These are phyloP conservation scores for Rhinocladiella similis DNA, from an alignment of 2,329 filamentous ascomycete genomes.

Conservation along the genomic window DNA sequence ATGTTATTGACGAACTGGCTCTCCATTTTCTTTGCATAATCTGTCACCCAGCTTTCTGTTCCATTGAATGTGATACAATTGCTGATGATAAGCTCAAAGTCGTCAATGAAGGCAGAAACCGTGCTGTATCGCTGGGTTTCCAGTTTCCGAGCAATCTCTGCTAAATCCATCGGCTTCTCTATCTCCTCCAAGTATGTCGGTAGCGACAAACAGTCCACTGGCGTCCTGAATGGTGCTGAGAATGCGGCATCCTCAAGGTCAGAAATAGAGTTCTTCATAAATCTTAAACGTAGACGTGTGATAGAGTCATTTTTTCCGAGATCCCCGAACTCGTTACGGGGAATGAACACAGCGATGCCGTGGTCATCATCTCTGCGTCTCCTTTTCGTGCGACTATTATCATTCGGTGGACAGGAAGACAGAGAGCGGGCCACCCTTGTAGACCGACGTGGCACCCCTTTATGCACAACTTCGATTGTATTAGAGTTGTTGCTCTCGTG, in stretches of 20 bases:
- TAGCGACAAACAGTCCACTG: not conserved
- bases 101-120: constrained; percentile 69
- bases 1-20: constrained; percentile 58
- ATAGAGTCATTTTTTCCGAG: not conserved
- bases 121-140: constrained; percentile 67
- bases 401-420: too few species aligned
- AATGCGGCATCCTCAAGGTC: not conserved
- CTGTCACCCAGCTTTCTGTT: constrained; percentile 68
- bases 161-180: not conserved
- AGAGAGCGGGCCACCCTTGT: too few species aligned
- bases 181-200: not conserved
- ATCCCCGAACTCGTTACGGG: too few species aligned
- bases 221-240: not conserved
- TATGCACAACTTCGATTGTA: too few species aligned
- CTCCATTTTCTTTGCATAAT: constrained; percentile 48
- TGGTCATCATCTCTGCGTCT: too few species aligned
- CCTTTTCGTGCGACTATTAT: too few species aligned
- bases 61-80: constrained; percentile 85
- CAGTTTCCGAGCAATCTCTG: constrained; percentile 75
- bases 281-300: not conserved
- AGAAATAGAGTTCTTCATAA: not conserved
- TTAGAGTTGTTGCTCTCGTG: too few species aligned
- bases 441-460: too few species aligned
- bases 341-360: too few species aligned
- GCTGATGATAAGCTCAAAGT: constrained; percentile 72